Base-by-base conservation (phyloP, 2,329 filamentous ascomycete genomes). In the Aspergillus neoniger region DNA sequence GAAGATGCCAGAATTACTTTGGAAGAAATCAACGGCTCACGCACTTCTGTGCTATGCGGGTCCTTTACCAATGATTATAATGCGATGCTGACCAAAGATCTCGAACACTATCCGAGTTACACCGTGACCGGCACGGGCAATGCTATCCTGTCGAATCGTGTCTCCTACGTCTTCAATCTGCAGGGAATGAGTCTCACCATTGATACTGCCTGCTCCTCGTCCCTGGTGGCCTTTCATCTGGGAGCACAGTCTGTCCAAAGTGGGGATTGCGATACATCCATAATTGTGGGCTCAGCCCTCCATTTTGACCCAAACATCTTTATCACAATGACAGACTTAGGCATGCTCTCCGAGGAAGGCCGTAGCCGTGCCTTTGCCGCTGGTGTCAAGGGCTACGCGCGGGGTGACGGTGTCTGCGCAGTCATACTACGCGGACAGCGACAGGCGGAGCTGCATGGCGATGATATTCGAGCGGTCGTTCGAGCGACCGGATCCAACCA, bases 181-280 rank as follows among this genome's bases (percentile, higher is more conserved):
- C 65, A 72, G 4, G 76, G 77, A 0, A 72, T 76, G 0, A 70
- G 65, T 25, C 67, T 76, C 59, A 77, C 74, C 2, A 67, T 80
- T 39, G 77, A 79, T 23, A 80, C 78, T 0, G 78, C 77, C 4
- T 80, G 78, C 56, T 77, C 75, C 1, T 74, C 74, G 0, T 71
- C 67, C 51, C 60, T 80, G n/a, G 60, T 68, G 5, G 62, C 62
- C 1, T 23, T 72, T 10, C 67, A 72, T 48, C 53, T 65, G 44
- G 69, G 63, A 1, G 67, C 41, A 17, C 41, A 44, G 41, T 15
- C 58, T 56, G 5, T 44, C 41, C 41, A 44, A 19, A 44, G 41
- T 21, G 41, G 41, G 4, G 41, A 44, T 19, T 44, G 41, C 9
- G 44, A 58, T 12, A 57, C 60, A 7, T 72, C 74, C 1, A 47